phyloP scores from a whole-genome alignment of 495 filamentous ascomycete genomes.

The Penicillium crystallinum region DNA sequence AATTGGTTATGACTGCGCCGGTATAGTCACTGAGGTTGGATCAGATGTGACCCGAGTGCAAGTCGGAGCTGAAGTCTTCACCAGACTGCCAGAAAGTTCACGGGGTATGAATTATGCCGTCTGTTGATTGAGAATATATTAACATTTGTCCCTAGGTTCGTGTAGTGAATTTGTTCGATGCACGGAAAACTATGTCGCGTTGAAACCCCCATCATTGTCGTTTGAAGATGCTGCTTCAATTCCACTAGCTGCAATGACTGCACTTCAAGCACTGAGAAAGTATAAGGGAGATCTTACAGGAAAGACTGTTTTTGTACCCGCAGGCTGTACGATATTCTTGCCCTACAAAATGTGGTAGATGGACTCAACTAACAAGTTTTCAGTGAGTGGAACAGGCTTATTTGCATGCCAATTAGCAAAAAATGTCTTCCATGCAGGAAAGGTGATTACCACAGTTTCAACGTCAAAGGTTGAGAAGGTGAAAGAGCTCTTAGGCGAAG shows the following conservation, averaged over 20 bases:
- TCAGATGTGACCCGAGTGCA: constrained; percentile 33
- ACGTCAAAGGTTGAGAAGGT: constrained; percentile 45
- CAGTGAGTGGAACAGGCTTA: constrained; percentile 46
- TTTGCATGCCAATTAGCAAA: constrained; percentile 47
- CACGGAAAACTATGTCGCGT: constrained; percentile 23
- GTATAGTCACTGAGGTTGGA: constrained; percentile 41
- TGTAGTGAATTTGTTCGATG: constrained; percentile 38
- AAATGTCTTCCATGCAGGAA: constrained; percentile 44
- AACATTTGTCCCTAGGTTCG: constrained; percentile 4
- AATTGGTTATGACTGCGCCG: constrained; percentile 41
- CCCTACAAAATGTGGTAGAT: neutral
- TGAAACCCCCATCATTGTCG: constrained; percentile 30
- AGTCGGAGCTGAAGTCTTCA: constrained; percentile 46
- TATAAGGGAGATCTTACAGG: constrained; percentile 37
- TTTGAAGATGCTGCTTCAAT: constrained; percentile 40
- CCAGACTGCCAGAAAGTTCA: constrained; percentile 17
- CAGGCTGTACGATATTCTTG: constrained; percentile 20
- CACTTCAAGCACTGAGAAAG: constrained; percentile 35
- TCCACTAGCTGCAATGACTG: constrained; percentile 32
- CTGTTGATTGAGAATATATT: neutral
- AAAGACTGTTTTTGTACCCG: constrained; percentile 51
- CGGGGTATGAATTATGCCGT: constrained; percentile 6
- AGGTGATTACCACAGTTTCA: constrained; percentile 48
- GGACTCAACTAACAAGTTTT: neutral
- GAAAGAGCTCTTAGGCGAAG: constrained; percentile 31